phyloP scores from a whole-genome alignment of 331 rosid species.

The Ulmus americana region DNA sequence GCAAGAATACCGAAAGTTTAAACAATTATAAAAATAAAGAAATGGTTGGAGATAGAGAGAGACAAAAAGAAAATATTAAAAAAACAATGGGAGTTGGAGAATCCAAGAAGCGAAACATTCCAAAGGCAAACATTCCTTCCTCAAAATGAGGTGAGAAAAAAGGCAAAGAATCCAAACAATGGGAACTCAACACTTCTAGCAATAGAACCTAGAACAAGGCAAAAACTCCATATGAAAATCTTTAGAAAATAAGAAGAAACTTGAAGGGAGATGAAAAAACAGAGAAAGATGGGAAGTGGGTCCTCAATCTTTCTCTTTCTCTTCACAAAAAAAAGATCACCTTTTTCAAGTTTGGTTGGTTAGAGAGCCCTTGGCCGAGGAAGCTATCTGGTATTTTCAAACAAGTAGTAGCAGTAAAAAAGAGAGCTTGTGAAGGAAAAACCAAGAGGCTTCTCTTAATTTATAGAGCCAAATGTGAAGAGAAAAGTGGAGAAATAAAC shows the following conservation, averaged over 20 bases:
- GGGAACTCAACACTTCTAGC: conserved; percentile 3
- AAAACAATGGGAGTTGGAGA: conserved; percentile 21
- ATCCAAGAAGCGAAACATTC: conserved; percentile 32
- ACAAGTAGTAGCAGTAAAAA: conserved; percentile 20
- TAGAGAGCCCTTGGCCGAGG: conserved; percentile 32
- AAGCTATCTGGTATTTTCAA: conserved; percentile 22
- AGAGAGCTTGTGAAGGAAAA: conserved; percentile 44
- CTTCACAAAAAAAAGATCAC: conserved; percentile 56
- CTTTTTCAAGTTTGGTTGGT: conserved; percentile 41
- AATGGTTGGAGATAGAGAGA: conserved; percentile 25
- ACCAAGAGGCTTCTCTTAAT: conserved; percentile 42
- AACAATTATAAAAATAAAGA: conserved; percentile 6
- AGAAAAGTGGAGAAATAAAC: conserved; percentile 8
- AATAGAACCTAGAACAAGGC: not conserved
- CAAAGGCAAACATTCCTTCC: conserved; percentile 37
- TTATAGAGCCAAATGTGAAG: conserved; percentile 54
- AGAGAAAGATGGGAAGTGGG: conserved; percentile 17
- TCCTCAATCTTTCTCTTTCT: conserved; percentile 17
- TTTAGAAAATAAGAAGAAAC: not conserved
- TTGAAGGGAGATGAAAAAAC: not conserved
- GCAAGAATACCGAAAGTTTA: conserved; percentile 5
- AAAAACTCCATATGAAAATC: not conserved
- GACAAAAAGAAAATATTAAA: conserved; percentile 27
- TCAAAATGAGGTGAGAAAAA: conserved; percentile 35
- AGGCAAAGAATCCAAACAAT: conserved; percentile 16